Conservation (phyloP, 345 rosid genomes). For the Citrus trifoliata region DNA sequence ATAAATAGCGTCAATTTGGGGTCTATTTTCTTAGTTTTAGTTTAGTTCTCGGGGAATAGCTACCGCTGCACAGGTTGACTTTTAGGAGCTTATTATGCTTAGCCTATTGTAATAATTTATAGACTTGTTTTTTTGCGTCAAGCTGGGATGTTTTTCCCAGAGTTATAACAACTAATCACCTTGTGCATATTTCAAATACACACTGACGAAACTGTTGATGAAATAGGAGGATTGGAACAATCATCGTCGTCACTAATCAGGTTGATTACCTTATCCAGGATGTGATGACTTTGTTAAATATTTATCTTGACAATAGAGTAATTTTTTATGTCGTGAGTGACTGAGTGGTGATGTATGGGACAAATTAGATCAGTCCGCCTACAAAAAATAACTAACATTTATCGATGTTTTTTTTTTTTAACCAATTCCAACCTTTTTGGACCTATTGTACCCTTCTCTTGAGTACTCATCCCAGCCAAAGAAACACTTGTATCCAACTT, state of each 20-base stretch:
- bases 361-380: too few species aligned
- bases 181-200: too few species aligned
- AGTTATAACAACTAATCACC: too few species aligned
- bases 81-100: not conserved
- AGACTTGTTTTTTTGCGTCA: too few species aligned
- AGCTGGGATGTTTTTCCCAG: too few species aligned
- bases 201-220: not conserved
- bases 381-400: too few species aligned
- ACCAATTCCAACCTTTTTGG: too few species aligned
- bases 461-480: fast-evolving
- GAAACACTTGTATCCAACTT: too few species aligned
- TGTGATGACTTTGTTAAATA: not conserved
- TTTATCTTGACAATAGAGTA: not conserved
- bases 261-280: not conserved
- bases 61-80: not conserved
- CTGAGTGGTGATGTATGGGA: too few species aligned
- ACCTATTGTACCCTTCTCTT: too few species aligned
- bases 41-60: not conserved
- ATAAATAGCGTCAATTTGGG: not conserved
- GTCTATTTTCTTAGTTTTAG: not conserved
- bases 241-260: not conserved
- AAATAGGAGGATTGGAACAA: not conserved
- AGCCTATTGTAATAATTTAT: not conserved
- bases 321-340: too few species aligned
- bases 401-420: too few species aligned